Percentiles rank a stretch among this genome's conserved stretches.
Evolutionary conservation across 2,329 filamentous ascomycete genomes (phyloP).

Genomic region (Botrytis fabae): DNA sequence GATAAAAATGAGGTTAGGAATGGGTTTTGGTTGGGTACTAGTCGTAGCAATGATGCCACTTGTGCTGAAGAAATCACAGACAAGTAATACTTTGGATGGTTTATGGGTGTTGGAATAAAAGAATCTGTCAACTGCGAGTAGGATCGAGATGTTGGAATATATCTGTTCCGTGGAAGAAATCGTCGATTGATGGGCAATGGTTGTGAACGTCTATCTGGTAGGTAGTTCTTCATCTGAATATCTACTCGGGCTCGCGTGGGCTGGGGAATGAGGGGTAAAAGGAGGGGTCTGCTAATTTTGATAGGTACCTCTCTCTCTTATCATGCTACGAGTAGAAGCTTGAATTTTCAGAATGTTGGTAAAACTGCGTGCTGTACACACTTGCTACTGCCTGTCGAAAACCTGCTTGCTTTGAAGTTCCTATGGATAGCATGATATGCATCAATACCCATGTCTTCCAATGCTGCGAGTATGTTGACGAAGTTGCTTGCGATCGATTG

Average conservation of each 20-base stretch:
- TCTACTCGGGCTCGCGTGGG: not conserved
- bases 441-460: not conserved
- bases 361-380: too few species aligned
- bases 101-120: not conserved
- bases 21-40: not conserved
- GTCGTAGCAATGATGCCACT: not conserved
- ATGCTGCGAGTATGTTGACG: not conserved
- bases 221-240: not conserved
- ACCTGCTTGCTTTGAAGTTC: not conserved
- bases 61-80: not conserved
- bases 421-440: not conserved
- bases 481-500: not conserved
- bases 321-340: not conserved
- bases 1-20: not conserved
- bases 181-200: not conserved
- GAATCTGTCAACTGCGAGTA: not conserved
- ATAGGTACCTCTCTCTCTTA: not conserved
- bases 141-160: not conserved
- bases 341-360: not conserved
- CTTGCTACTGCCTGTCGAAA: not conserved
- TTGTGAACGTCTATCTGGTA: not conserved
- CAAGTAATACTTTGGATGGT: not conserved
- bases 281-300: not conserved
- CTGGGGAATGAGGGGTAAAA: not conserved
- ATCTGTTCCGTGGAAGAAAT: not conserved